Evolutionary conservation across 2,329 filamentous ascomycete genomes (phyloP).

Genomic region (Arthroderma sp.): DNA sequence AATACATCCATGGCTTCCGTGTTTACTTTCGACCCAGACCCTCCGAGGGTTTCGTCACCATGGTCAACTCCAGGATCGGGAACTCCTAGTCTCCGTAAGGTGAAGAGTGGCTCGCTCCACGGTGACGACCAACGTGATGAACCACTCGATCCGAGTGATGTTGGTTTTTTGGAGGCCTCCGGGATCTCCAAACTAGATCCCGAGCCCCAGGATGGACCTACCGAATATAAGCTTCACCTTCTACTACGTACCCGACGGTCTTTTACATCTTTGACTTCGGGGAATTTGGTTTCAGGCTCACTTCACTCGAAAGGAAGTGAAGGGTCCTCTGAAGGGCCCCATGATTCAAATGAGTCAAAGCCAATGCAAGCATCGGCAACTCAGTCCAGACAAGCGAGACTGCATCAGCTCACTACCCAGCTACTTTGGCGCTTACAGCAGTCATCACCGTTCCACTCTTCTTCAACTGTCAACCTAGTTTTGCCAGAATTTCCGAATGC

Average conservation of each 20-base stretch:
- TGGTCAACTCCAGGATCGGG: slow-evolving; percentile 54
- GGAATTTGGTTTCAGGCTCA: slow-evolving; percentile 38
- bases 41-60: slow-evolving; percentile 76
- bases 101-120: slow-evolving; percentile 15
- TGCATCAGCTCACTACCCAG: slow-evolving; percentile 89
- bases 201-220: slow-evolving; percentile 86
- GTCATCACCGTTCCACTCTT: slow-evolving; percentile 79
- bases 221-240: slow-evolving; percentile 92
- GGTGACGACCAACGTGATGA: slow-evolving; percentile 16
- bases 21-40: slow-evolving; percentile 86
- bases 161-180: slow-evolving; percentile 39
- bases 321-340: slow-evolving; percentile 13
- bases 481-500: slow-evolving; percentile 61
- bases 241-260: slow-evolving; percentile 64
- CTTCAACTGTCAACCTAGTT: slow-evolving; percentile 60
- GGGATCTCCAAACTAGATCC: slow-evolving; percentile 66
- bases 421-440: slow-evolving; percentile 90
- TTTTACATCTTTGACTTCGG: slow-evolving; percentile 60
- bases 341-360: slow-evolving; percentile 13
- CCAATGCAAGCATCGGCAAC: slow-evolving; percentile 39
- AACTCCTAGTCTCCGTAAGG: slow-evolving; percentile 23
- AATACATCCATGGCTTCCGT: slow-evolving; percentile 66
- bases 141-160: slow-evolving; percentile 28
- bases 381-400: slow-evolving; percentile 65
- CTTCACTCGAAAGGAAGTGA: slow-evolving; percentile 30